Base-by-base conservation (phyloP, 2,329 filamentous ascomycete species). In the Pseudogymnoascus sp. region DNA sequence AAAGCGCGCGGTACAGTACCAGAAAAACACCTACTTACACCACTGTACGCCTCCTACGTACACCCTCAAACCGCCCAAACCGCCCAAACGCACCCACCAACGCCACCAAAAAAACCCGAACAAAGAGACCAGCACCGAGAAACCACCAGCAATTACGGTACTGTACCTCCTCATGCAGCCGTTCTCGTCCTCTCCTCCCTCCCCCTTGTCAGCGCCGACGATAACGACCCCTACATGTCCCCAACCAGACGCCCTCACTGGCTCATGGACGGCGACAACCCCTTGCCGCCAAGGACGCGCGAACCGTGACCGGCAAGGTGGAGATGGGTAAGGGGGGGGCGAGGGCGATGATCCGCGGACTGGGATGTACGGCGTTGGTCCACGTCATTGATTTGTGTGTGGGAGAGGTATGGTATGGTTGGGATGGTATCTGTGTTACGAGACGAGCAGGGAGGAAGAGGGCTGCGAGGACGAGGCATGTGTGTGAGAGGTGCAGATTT, bases 141-240 rank as follows among this genome's bases (percentile, higher is more conserved):
- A 47, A 28, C 8, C 20, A 14, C 14, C 20, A 47, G 6, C 39
- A 28, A 47, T 28, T 12, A 34, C 18, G 3, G 3, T n/a, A 7
- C 7, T 6, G 4, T 16, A 16, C 35, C 22, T 16, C 14, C 41
- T 47, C 41, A 47, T 47, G 41, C 41, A 47, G 41, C 41, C 41
- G 41, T 47, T 47, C 41, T 47, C 41, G 41, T 47, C 41, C 25
- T 47, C n/a, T n/a, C n/a, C n/a, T n/a, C n/a, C n/a, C n/a, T n/a
- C n/a, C n/a, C n/a, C 41, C 41, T 22, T 47, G 22, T 47, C 41
- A 2, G 41, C 28, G 41, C 22, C 41, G 16, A 9, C 7, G 41
- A 47, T 47, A 28, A 47, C 22, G 20, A 47, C 41, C 41, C 41
- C 41, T 47, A 47, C 41, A 25, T 9, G 2, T 2, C 22, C 6